phyloP scores from a whole-genome alignment of 1,284 basidiomycete species.

The Pseudozyma flocculosa region DNA sequence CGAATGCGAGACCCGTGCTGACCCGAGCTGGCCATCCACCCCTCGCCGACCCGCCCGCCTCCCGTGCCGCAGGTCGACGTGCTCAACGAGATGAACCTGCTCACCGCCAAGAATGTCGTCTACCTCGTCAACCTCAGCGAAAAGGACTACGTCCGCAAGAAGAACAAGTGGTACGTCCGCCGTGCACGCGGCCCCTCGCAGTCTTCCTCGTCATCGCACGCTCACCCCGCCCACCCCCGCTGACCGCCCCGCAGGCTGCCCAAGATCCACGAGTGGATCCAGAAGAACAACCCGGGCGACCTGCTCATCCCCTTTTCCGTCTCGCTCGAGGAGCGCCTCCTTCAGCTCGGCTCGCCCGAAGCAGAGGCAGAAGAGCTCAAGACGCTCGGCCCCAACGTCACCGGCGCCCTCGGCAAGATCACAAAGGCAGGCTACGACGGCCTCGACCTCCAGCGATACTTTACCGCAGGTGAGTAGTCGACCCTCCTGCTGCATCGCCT shows the following conservation, averaged over 20 bases:
- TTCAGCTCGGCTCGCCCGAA: constrained; percentile 58
- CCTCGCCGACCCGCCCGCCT: not conserved
- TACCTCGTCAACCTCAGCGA: constrained; percentile 98
- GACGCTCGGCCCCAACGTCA: constrained; percentile 47
- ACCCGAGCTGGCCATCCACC: not conserved
- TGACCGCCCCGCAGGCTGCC: too few relatives aligned
- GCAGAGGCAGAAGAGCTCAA: constrained; percentile 50
- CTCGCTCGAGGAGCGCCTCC: constrained; percentile 87
- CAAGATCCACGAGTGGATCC: constrained; percentile 97
- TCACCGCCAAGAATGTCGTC: constrained; percentile 96
- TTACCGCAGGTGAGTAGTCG: constrained; percentile 63
- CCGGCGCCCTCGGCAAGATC: constrained; percentile 54
- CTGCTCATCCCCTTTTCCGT: constrained; percentile 96
- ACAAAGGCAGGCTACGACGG: constrained; percentile 56
- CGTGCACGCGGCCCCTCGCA: too few relatives aligned
- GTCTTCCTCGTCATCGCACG: too few relatives aligned
- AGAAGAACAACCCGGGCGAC: constrained; percentile 89
- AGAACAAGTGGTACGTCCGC: constrained; percentile 90
- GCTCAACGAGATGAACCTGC: constrained; percentile 84
- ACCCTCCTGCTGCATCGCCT: too few relatives aligned
- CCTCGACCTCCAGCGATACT: constrained; percentile 60
- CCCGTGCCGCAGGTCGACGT: constrained; percentile 76
- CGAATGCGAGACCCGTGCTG: not conserved
- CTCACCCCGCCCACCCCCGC: too few relatives aligned
- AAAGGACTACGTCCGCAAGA: constrained; percentile 91